These are phyloP conservation scores for Blastocystis sp. DNA, from an alignment of 352 stramenopile genomes.

Conservation along the genomic window DNA sequence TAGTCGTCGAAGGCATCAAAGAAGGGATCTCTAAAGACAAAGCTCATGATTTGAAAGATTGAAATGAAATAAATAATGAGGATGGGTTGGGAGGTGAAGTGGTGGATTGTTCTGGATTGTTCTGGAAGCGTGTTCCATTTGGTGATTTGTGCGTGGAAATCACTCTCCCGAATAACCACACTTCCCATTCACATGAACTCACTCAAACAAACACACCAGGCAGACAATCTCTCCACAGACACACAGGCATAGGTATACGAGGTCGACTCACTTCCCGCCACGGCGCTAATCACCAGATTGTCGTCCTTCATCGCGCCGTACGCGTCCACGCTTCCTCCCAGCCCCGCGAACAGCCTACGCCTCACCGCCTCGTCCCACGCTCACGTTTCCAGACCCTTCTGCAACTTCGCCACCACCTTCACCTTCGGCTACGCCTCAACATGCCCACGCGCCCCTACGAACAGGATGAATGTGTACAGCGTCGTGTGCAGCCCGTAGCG, in stretches of 20 bases:
- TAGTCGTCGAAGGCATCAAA: neutral
- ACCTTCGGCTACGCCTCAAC: conserved; percentile 7
- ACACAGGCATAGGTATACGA: conserved; percentile 58
- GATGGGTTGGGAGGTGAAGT: neutral
- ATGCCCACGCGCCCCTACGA: neutral
- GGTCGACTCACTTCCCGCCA: conserved; percentile 44
- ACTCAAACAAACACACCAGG: neutral
- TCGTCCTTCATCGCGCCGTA: conserved; percentile 20
- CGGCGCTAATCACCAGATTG: neutral
- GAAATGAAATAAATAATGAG: neutral
- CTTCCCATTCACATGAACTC: too few species aligned
- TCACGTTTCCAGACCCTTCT: neutral
- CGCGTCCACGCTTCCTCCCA: conserved; percentile 14
- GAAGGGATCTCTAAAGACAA: conserved; percentile 2
- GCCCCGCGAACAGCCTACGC: too few species aligned
- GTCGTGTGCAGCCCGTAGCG: neutral
- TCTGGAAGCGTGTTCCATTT: neutral
- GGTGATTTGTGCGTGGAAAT: neutral
- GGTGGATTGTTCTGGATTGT: neutral
- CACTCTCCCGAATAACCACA: too few species aligned
- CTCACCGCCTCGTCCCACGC: neutral
- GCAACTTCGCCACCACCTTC: conserved; percentile 14
- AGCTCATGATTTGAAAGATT: neutral
- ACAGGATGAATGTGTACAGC: neutral
- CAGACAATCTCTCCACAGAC: conserved; percentile 9